These are phyloP conservation scores for Clavispora santaluciae DNA, from an alignment of 805 yeast species.

Conservation along the genomic window DNA sequence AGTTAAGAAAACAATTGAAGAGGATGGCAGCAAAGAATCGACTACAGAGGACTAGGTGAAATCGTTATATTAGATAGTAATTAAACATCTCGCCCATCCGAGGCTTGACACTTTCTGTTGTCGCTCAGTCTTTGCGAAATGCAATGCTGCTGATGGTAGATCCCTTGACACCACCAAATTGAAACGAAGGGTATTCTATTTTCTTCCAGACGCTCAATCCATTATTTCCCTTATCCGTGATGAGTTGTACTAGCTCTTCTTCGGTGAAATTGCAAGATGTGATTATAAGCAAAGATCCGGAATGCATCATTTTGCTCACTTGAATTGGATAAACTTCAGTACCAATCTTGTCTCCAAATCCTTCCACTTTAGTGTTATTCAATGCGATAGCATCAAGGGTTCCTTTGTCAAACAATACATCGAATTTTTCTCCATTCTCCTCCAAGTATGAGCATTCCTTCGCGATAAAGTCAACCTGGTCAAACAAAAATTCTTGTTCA, in stretches of 20 bases:
- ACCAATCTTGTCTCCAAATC: slow-evolving; percentile 43
- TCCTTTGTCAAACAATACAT: slow-evolving; percentile 86
- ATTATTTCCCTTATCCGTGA: slow-evolving; percentile 40
- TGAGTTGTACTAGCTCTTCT: slow-evolving; percentile 57
- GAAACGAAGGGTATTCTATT: slow-evolving; percentile 73
- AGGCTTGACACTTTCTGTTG: neutral
- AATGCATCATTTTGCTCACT: slow-evolving; percentile 51
- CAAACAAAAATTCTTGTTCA: slow-evolving; percentile 44
- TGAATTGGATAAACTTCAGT: slow-evolving; percentile 59
- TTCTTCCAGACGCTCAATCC: slow-evolving; percentile 55
- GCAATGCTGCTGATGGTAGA: slow-evolving; percentile 85
- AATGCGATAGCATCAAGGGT: slow-evolving; percentile 95
- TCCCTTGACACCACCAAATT: slow-evolving; percentile 88
- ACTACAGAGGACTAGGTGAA: neutral
- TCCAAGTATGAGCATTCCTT: slow-evolving; percentile 33
- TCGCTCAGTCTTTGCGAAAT: slow-evolving; percentile 40
- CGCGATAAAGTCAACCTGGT: slow-evolving; percentile 64
- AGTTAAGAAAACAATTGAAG: slow-evolving; percentile 18
- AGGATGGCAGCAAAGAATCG: neutral
- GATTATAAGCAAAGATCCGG: slow-evolving; percentile 58
- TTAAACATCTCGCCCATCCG: neutral
- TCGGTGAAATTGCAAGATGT: slow-evolving; percentile 95
- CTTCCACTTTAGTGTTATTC: slow-evolving; percentile 47
- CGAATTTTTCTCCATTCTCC: slow-evolving; percentile 43
- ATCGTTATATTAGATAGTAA: neutral